Base-by-base conservation (phyloP, 371 early-diverging fungal species). In the Synchytrium microbalum region DNA sequence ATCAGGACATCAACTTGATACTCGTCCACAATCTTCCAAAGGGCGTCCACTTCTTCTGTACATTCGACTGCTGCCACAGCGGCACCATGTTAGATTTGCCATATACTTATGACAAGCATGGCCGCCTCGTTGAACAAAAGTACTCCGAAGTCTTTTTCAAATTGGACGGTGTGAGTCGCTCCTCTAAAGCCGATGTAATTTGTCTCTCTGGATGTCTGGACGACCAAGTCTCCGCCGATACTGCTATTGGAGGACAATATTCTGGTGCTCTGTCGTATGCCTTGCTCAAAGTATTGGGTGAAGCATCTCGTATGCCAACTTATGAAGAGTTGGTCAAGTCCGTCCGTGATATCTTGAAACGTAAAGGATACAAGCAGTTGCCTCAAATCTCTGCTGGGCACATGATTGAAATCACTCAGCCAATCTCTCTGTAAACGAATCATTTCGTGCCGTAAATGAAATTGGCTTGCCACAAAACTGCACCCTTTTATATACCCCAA, bases 151-250 rank as follows among this genome's bases (percentile, higher is more conserved):
- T 16, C 52, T 55, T 23, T 30, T 3, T 27, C 3, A 26, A 5
- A 3, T 59, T 16, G 76, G 2, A 65, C 75, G 24, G 60, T 69
- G 32, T 5, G 10, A n/a, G 60, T 26, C 62, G 8, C 3, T 24
- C 64, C 8, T 5, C 59, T 61, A 24, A 8, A 24, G 5, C 14
- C 19, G 14, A 46, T 32, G 3, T 16, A 10, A 27, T 63, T 28
- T n/a, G 24, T 3, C 32, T 65, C 10, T 16, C 61, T 55, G 95
- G 86, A 0, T 96, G 95, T 75, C 89, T 86, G 71, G 96, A 96
- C 69, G 81, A 79, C 68, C 95, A 96, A 72, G 92, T 93, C 0
- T 90, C 91, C 19, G 95, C 95, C 0, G 96, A 95, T 75, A 86
- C 93, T 16, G 70, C 74, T 25, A 72, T 76, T 63, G 64, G 63